phyloP scores from a whole-genome alignment of 148 eudicot genomes.

The Chenopodium suecicum region DNA sequence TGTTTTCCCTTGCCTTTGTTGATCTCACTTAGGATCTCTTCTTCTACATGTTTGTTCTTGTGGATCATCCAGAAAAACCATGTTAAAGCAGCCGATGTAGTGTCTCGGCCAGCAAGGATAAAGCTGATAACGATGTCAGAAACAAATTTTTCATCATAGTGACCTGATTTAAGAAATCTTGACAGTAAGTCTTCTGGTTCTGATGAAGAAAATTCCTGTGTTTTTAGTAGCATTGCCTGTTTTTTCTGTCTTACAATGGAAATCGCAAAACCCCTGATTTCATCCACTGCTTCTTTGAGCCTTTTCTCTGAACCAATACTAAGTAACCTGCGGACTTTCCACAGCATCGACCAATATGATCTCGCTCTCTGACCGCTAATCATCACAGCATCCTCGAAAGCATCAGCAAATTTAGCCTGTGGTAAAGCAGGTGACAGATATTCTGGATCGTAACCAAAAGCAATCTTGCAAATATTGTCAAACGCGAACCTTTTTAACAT shows the following conservation, averaged over 20 bases:
- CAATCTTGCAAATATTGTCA: slow-evolving; percentile 31
- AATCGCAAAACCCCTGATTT: slow-evolving; percentile 25
- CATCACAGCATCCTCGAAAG: slow-evolving; percentile 44
- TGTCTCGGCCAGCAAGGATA: slow-evolving; percentile 48
- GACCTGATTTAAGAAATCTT: slow-evolving; percentile 41
- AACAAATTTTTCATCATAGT: slow-evolving; percentile 38
- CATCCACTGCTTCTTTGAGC: slow-evolving; percentile 30
- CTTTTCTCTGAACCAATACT: slow-evolving; percentile 48
- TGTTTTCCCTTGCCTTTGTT: neutral
- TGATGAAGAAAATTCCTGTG: neutral
- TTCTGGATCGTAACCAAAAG: slow-evolving; percentile 44
- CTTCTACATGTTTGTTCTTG: slow-evolving; percentile 25
- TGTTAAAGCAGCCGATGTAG: slow-evolving; percentile 38
- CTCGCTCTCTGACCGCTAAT: slow-evolving; percentile 30
- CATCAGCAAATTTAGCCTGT: slow-evolving; percentile 24
- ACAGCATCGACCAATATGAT: slow-evolving; percentile 24
- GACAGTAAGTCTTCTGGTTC: slow-evolving; percentile 40
- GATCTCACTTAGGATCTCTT: slow-evolving; percentile 34
- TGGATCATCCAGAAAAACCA: slow-evolving; percentile 52
- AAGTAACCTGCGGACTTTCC: slow-evolving; percentile 38
- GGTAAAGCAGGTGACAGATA: slow-evolving; percentile 34
- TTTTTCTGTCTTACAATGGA: slow-evolving; percentile 15
- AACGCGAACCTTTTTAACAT: slow-evolving; percentile 32
- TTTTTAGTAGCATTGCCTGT: neutral
- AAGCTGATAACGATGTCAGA: slow-evolving; percentile 45